Evolutionary conservation across 805 yeast species (phyloP), one percentile per base, ranked within the genome.

Genomic region (Zygoascus tannicola): DNA sequence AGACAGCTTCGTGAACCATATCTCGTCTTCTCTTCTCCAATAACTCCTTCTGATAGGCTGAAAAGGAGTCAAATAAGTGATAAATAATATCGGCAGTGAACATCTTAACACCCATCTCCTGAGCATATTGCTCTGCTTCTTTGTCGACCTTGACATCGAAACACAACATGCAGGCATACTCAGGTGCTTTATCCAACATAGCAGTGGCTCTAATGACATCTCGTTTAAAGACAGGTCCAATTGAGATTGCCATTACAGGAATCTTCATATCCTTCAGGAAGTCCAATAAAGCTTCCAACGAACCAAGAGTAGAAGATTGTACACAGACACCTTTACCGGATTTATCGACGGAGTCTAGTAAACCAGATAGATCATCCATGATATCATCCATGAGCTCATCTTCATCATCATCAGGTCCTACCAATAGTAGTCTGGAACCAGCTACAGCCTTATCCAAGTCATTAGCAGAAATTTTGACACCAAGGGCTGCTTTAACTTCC

Each of bases 381-480:
- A 92, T 97, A 46, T 90, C 97, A 63, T 92, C 97, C 94, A 84
- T 82, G 57, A 92, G 60, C 47, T 90, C 97, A 49, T 92, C 98
- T 69, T 92, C 98, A 56, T 92, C 97, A 55, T 92, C 99, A 47
- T 85, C 96, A 52, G 88, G 94, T 36, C 95, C 95, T 52, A 88
- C 97, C 56, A 90, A 90, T 50, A 92, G 69, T 64, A 92, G 72
- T 63, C 98, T 77, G 20, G 98, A 92, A 69, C 99, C 99, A 38
- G 99, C 97, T 61, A 92, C 96, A 10, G 99, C 98, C 68, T 92
- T 90, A 59, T 92, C 98, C 55, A 92, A 76, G 62, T 92, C 98
- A 62, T 85, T 85, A 34, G 98, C 99, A 44, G 97, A 94, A 63
- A 92, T 86, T 75, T 92, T 88, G 45, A 92, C 97, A 77, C 99